These are phyloP conservation scores for Penicillium frequentans DNA, from an alignment of 2,329 filamentous ascomycete species.

Conservation along the genomic window DNA sequence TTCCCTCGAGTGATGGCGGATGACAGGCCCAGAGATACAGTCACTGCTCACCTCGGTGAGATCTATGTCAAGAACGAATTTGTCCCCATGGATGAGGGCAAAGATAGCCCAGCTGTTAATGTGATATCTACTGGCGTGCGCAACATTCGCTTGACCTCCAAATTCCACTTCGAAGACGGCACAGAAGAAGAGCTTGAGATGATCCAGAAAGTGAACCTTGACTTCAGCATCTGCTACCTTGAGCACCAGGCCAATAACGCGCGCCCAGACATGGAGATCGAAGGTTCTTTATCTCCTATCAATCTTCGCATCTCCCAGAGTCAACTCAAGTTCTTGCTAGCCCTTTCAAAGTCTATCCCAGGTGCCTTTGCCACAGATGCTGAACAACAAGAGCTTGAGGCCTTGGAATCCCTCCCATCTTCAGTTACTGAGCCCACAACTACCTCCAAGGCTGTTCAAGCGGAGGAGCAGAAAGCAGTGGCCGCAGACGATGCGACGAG, in stretches of 20 bases:
- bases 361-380: constrained; percentile 77
- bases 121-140: constrained; percentile 88
- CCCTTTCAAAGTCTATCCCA: constrained; percentile 83
- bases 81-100: constrained; percentile 74
- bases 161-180: constrained; percentile 75
- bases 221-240: constrained; percentile 87
- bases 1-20: constrained; percentile 79
- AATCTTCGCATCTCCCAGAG: constrained; percentile 87
- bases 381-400: constrained; percentile 70
- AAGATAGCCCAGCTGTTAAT: constrained; percentile 75
- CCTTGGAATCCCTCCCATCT: constrained; percentile 69
- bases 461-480: constrained; percentile 51
- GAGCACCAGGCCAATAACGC: constrained; percentile 77
- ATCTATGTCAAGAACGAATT: constrained; percentile 97
- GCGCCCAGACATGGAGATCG: constrained; percentile 86
- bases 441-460: constrained; percentile 53
- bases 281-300: constrained; percentile 88
- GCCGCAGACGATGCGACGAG: constrained; percentile 59
- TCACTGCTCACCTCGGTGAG: constrained; percentile 93
- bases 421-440: constrained; percentile 53
- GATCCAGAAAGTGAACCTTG: constrained; percentile 94
- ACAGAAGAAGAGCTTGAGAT: constrained; percentile 85
- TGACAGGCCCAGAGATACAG: constrained; percentile 71
- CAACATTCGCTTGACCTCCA: constrained; percentile 86
- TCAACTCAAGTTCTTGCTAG: constrained; percentile 85